Percentiles rank a stretch among this genome's conserved stretches.
Evolutionary conservation across 495 filamentous ascomycete genomes (phyloP).

Genomic region (Pyrenopolyporus hunteri): DNA sequence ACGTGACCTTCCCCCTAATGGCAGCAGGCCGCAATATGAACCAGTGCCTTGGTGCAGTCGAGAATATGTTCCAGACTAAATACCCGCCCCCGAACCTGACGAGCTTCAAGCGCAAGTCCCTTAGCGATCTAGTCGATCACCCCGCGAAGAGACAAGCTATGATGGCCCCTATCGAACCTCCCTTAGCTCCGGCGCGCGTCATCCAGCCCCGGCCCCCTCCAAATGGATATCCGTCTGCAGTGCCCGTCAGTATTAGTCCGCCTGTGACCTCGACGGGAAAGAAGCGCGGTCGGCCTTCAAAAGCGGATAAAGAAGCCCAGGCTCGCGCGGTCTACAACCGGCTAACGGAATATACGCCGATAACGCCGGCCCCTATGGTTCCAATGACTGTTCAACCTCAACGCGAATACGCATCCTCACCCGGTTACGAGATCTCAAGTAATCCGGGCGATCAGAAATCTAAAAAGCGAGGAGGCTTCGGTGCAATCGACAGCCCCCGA

Average conservation of each 20-base stretch:
- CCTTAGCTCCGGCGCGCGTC: constrained; percentile 37
- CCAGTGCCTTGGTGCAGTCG: constrained; percentile 51
- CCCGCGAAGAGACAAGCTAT: constrained; percentile 50
- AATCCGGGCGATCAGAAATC: constrained; percentile 31
- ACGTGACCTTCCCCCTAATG: constrained; percentile 36
- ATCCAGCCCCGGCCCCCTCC: constrained; percentile 48
- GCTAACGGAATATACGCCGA: constrained; percentile 44
- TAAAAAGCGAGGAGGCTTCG: constrained; percentile 35
- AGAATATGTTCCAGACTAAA: constrained; percentile 50
- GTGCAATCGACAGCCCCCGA: constrained; percentile 38
- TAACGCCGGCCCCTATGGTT: constrained; percentile 48
- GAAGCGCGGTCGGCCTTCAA: constrained; percentile 46
- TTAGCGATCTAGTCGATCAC: constrained; percentile 51
- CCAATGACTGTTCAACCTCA: constrained; percentile 31
- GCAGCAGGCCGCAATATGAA: constrained; percentile 55
- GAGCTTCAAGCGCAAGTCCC: constrained; percentile 52
- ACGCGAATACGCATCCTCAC: constrained; percentile 40
- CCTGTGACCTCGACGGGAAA: constrained; percentile 40
- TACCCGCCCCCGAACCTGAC: constrained; percentile 46
- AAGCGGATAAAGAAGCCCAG: constrained; percentile 45
- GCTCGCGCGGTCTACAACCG: constrained; percentile 43
- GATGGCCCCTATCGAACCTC: constrained; percentile 39
- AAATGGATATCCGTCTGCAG: constrained; percentile 44
- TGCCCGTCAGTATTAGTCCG: constrained; percentile 35
- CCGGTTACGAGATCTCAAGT: constrained; percentile 42